These are phyloP conservation scores for Lodderomyces margitis DNA, from an alignment of 1,139 yeast species.

Conservation along the genomic window DNA sequence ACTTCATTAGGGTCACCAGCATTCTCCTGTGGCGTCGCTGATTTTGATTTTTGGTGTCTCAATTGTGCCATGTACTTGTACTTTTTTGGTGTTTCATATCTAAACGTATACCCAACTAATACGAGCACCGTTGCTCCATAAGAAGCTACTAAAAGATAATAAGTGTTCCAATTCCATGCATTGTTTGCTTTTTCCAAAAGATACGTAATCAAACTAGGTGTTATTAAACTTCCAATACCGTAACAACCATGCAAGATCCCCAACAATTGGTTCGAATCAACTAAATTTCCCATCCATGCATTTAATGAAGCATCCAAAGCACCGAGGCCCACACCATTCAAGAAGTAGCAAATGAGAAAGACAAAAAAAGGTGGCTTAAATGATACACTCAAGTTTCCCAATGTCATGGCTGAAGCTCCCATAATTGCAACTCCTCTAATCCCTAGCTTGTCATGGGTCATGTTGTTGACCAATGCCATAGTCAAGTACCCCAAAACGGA, in stretches of 20 bases:
- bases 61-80: conserved; percentile 36
- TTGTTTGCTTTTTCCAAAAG: conserved; percentile 31
- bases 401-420: conserved; percentile 32
- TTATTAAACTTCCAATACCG: conserved; percentile 65
- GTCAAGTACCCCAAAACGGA: conserved; percentile 38
- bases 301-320: conserved; percentile 59
- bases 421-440: conserved; percentile 36
- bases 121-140: conserved; percentile 25
- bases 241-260: conserved; percentile 68
- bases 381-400: conserved; percentile 27
- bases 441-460: conserved; percentile 32
- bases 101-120: conserved; percentile 32
- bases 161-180: conserved; percentile 50
- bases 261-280: conserved; percentile 58
- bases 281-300: conserved; percentile 56
- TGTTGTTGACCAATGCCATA: conserved; percentile 38
- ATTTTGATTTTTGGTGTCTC: conserved; percentile 11
- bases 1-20: conserved; percentile 1
- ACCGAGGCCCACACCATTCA: conserved; percentile 61
- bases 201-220: conserved; percentile 58
- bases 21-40: not conserved
- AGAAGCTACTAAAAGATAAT: conserved; percentile 37
- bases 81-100: conserved; percentile 55
- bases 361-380: conserved; percentile 37
- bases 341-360: conserved; percentile 34